Evolutionary conservation across 1,284 basidiomycete genomes (phyloP).

Genomic region (Coniferiporia sulphurascens): DNA sequence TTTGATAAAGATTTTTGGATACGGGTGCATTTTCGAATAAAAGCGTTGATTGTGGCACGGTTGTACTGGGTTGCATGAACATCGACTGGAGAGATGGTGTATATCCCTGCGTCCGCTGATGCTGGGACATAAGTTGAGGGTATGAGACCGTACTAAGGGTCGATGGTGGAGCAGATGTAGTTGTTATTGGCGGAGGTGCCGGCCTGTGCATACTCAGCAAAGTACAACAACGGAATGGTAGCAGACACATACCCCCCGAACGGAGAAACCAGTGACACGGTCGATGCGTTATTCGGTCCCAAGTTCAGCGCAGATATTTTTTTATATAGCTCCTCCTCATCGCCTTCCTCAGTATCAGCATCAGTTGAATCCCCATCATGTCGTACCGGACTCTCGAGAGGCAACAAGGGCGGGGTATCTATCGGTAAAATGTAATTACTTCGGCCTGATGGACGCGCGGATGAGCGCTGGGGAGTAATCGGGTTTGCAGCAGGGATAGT

Average conservation of each 20-base stretch:
- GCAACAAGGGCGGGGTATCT: constrained; percentile 29
- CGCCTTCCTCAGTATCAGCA: constrained; percentile 33
- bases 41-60: constrained; percentile 23
- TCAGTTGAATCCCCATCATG: constrained; percentile 41
- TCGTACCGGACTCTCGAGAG: constrained; percentile 35
- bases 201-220: constrained; percentile 23
- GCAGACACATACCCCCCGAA: constrained; percentile 18
- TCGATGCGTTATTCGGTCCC: constrained; percentile 12
- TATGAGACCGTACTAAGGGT: constrained; percentile 43
- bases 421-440: constrained; percentile 22
- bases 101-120: constrained; percentile 67
- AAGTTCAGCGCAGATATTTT: constrained; percentile 17
- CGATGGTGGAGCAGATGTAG: constrained; percentile 53
- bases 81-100: constrained; percentile 52
- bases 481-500: constrained; percentile 13
- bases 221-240: constrained; percentile 14
- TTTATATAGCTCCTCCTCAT: constrained; percentile 14
- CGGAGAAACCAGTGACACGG: constrained; percentile 18
- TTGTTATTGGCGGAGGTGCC: constrained; percentile 45
- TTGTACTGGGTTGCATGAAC: constrained; percentile 33
- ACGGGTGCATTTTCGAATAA: constrained; percentile 22
- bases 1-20: constrained; percentile 27
- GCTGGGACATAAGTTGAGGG: constrained; percentile 61
- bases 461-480: constrained; percentile 17
- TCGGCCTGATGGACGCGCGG: constrained; percentile 24